phyloP scores from a whole-genome alignment of 1,139 yeast genomes.

The Candida buenavistaensis region DNA sequence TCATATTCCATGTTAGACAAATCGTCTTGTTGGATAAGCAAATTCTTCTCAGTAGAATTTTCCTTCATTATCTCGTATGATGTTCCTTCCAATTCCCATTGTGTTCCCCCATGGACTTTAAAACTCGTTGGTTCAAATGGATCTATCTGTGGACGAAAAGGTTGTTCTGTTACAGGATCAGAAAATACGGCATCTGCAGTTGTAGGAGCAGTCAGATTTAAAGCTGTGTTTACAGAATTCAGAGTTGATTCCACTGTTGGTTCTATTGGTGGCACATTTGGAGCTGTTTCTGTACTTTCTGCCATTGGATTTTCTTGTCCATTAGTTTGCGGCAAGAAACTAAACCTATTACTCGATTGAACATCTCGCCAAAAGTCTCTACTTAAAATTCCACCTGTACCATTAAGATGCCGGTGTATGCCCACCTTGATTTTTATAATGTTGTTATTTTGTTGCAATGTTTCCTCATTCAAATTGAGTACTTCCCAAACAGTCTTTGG shows the following conservation, averaged over 20 bases:
- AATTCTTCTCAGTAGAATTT: constrained; percentile 7
- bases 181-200: background rate
- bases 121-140: constrained; percentile 26
- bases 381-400: constrained; percentile 28
- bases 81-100: constrained; percentile 30
- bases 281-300: background rate
- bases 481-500: too few species aligned
- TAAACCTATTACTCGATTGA: constrained; percentile 24
- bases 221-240: too few species aligned
- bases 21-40: constrained; percentile 27
- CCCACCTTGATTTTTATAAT: constrained; percentile 15
- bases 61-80: constrained; percentile 23
- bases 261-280: constrained; percentile 1
- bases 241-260: background rate
- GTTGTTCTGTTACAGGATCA: background rate
- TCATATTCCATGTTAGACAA: constrained; percentile 23
- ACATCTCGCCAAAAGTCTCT: constrained; percentile 30
- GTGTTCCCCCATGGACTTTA: constrained; percentile 21
- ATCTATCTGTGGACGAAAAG: constrained; percentile 6
- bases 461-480: constrained; percentile 15
- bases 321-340: constrained; percentile 20
- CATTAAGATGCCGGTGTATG: constrained; percentile 14
- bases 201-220: too few species aligned
- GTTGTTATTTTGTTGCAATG: constrained; percentile 11
- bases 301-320: background rate